Conservation (phyloP, 2,329 filamentous ascomycete species). For the Diaporthe citri region DNA sequence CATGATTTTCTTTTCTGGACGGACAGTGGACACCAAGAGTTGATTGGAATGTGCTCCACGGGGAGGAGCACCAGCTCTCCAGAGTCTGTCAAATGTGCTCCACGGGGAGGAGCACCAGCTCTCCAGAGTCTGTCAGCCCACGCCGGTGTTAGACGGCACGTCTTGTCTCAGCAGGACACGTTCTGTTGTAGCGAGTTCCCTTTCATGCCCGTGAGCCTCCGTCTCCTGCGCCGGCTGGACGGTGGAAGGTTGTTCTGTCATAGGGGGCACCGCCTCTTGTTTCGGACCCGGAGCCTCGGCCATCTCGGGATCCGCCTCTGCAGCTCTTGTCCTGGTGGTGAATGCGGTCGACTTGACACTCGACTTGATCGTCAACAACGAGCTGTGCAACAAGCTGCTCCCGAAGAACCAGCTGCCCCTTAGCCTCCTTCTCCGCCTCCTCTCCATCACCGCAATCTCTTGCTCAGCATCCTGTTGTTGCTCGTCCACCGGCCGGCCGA, state of each 20-base stretch:
- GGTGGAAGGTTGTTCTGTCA: too few species aligned
- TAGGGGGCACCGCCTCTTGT: neutral
- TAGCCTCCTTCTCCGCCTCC: neutral
- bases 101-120: too few species aligned
- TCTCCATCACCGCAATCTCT: slow-evolving; percentile 11
- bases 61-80: too few species aligned
- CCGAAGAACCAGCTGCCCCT: slow-evolving; percentile 12
- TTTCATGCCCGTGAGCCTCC: neutral
- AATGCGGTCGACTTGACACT: slow-evolving; percentile 7
- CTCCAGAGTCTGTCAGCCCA: neutral
- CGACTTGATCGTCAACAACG: slow-evolving; percentile 11
- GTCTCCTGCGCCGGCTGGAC: neutral
- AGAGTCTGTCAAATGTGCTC: neutral
- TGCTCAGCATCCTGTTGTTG: slow-evolving; percentile 7
- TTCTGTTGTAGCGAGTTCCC: neutral
- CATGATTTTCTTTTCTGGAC: too few species aligned
- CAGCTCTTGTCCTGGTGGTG: neutral
- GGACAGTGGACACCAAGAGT: neutral
- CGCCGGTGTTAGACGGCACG: too few species aligned
- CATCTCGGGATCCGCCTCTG: slow-evolving; percentile 8
- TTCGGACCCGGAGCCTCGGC: neutral
- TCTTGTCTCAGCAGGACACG: neutral
- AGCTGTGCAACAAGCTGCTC: slow-evolving; percentile 12
- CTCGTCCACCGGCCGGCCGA: neutral
- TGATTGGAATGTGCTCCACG: neutral